Conservation (phyloP, 169 alveolate species). For the Theileria sp. region DNA sequence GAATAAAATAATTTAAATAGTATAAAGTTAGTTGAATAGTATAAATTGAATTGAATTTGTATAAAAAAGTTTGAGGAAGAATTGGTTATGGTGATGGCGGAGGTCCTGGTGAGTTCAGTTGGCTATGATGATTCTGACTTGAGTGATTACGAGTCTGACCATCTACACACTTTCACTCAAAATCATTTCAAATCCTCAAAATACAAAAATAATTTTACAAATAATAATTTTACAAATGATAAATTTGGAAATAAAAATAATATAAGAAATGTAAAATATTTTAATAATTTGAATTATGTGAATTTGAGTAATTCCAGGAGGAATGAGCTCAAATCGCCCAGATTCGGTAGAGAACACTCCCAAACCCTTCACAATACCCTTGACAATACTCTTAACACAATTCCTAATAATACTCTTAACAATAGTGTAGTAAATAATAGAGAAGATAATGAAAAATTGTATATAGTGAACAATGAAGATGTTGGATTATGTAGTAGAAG, state of each 20-base stretch:
- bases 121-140: constrained; percentile 64
- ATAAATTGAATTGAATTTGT: not conserved
- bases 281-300: too few relatives aligned
- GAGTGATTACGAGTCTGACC: constrained; percentile 52
- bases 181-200: not conserved
- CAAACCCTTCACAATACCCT: too few relatives aligned
- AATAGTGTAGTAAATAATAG: not conserved
- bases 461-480: not conserved
- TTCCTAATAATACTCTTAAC: not conserved
- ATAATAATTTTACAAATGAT: too few relatives aligned
- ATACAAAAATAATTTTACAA: not conserved
- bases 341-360: too few relatives aligned
- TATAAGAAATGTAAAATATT: too few relatives aligned
- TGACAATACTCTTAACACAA: too few relatives aligned
- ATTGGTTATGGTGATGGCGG: not conserved
- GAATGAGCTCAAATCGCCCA: constrained; percentile 5
- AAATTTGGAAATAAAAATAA: too few relatives aligned
- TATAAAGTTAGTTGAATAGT: too few relatives aligned
- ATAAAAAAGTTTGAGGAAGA: not conserved
- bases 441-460: too few relatives aligned
- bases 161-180: not conserved
- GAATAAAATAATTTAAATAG: too few relatives aligned
- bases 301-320: too few relatives aligned
- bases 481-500: not conserved
- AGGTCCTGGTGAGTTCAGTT: constrained; percentile 43